Base-by-base conservation (phyloP, 2,329 filamentous ascomycete species). In the Neofusicoccum sp. region DNA sequence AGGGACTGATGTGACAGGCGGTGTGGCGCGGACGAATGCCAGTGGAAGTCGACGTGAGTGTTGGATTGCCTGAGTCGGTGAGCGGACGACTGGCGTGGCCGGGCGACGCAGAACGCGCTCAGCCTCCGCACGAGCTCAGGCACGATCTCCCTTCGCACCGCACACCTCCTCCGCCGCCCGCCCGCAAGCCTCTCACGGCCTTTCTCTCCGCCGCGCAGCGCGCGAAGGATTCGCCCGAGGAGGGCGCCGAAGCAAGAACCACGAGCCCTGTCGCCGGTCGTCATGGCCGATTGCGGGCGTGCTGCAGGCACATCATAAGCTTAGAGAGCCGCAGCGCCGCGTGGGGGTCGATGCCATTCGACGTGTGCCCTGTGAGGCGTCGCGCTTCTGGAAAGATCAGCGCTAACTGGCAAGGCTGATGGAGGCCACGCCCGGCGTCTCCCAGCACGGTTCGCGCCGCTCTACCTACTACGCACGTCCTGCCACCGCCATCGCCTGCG, bases 321-420 rank as follows among this genome's bases (percentile, higher is more conserved):
- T 4, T 3, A 33, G 7, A 56, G 39, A 45, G 41, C 39, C 54
- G 54, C 54, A 56, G 52, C 52, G 7, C 14, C 37, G 14, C 12
- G 7, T 29, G 7, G 12, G n/a, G 8, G 41, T 45, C 36, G 54
- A 58, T 41, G 54, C 45, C 39, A 58, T 58, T 58, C 14, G 52
- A 56, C 52, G 37, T 37, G 52, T 37, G 29, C 45, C 28, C 36
- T 3, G 31, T 16, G 54, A 58, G 54, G 54, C 54, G 54, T 58
- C 41, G 54, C 31, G n/a, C 29, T 6, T 29, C 37, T 41, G 37
- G 37, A 37, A 43, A 33, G 37, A 56, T 43, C 36, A 56, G 52
- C 52, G 28, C 52, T 56, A 56, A 22, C 54, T n/a, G 54, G 54
- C 54, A 58, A 45, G 54, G 54, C 54, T 58, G 54, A 58, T 22